A percentile compares a stretch with the other conserved stretches of the same genome.
Evolutionary conservation across 2,329 filamentous ascomycete genomes (phyloP).

Genomic region (Alternaria solani): DNA sequence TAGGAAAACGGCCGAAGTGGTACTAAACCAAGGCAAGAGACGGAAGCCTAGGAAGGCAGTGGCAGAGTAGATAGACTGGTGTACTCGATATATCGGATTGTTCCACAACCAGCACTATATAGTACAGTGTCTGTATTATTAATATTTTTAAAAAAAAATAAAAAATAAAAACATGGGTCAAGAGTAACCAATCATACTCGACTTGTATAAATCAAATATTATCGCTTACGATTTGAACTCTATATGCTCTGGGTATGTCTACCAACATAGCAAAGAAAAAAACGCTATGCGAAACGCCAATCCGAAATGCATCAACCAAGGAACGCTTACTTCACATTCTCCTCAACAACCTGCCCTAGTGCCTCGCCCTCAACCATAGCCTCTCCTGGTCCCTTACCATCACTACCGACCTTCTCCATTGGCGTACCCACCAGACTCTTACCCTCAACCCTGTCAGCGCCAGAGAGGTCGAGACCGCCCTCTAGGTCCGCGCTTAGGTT

Average conservation of each 20-base stretch:
- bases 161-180: too few species aligned
- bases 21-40: not conserved
- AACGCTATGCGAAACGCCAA: not conserved
- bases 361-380: constrained; percentile 48
- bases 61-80: not conserved
- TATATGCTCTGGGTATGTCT: not conserved
- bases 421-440: constrained; percentile 16
- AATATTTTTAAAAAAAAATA: too few species aligned
- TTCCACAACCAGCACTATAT: not conserved
- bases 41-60: not conserved
- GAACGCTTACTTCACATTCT: constrained; percentile 7
- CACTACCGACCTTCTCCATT: constrained; percentile 12
- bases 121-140: too few species aligned
- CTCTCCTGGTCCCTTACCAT: constrained; percentile 32
- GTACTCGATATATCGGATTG: too few species aligned
- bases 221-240: not conserved
- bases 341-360: constrained; percentile 44
- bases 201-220: not conserved
- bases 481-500: constrained; percentile 28
- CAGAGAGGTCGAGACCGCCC: not conserved
- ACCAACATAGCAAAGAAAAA: not conserved
- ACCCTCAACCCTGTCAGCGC: not conserved
- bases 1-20: not conserved
- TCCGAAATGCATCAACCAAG: not conserved
- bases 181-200: not conserved